Conservation (phyloP, 2,329 filamentous ascomycete genomes). For the Sphaerostilbella broomeana region DNA sequence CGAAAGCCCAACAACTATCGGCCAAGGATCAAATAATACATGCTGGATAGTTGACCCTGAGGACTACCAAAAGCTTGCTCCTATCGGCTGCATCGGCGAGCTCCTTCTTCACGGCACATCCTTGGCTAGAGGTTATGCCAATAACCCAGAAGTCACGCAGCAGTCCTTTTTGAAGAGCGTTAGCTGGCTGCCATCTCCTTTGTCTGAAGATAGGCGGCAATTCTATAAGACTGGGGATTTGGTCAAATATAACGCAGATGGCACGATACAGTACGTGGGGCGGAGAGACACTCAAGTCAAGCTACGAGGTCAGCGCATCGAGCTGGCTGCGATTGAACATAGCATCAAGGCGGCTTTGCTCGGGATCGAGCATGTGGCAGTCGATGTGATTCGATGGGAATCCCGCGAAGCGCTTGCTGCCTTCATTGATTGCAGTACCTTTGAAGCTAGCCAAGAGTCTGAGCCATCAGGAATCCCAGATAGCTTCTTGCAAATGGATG, state of each 20-base stretch:
- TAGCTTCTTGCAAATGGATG: not conserved
- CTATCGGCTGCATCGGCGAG: conserved; percentile 19
- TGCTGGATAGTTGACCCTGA: conserved; percentile 19
- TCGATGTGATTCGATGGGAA: conserved; percentile 1
- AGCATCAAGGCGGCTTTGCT: conserved; percentile 3
- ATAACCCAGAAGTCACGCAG: conserved; percentile 26
- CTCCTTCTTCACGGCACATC: conserved; percentile 24
- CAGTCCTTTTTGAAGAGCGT: conserved; percentile 17
- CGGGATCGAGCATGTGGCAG: conserved; percentile 4
- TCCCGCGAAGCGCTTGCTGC: conserved; percentile 2
- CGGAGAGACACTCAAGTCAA: conserved; percentile 13
- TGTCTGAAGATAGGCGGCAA: conserved; percentile 8
- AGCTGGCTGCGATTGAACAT: conserved; percentile 13
- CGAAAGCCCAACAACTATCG: conserved; percentile 12
- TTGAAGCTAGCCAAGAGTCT: conserved; percentile 1
- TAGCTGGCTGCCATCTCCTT: conserved; percentile 19
- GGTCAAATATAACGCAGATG: conserved; percentile 4
- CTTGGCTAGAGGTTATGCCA: conserved; percentile 43
- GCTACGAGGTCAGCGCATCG: conserved; percentile 12
- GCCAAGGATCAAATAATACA: conserved; percentile 10
- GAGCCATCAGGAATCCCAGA: not conserved
- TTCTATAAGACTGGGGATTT: conserved; percentile 20
- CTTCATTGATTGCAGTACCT: too few relatives aligned
- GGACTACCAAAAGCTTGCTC: conserved; percentile 14
- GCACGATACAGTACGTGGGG: conserved; percentile 6